Evolutionary conservation across 352 stramenopile genomes (phyloP), one percentile per base, ranked within the genome.

Genomic region (Phytophthora vignae): DNA sequence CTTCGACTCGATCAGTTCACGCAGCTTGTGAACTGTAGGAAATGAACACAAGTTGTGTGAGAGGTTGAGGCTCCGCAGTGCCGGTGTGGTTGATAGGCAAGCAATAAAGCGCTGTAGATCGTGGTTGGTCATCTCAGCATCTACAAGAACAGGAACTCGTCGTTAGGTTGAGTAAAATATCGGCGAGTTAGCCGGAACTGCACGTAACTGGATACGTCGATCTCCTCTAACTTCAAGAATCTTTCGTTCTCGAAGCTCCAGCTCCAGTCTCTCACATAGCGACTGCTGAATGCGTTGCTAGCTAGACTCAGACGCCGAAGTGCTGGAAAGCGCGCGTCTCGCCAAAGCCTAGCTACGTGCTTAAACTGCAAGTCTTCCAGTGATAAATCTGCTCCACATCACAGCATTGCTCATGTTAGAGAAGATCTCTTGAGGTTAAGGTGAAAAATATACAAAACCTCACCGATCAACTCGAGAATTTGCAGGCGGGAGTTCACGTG

Each of bases 191-290:
- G 12, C 21, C 19, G 46, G 36, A 22, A 40, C 29, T 8, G 5
- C 4, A 62, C 63, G 50, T 74, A n/a, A 90, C 83, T 81, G 15
- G 71, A 77, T n/a, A 91, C 67, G 40, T 93, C 62, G 29, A 91
- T 72, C 6, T 38, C 31, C 14, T 68, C 14, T 22, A 91, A 70
- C 1, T 31, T 27, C 8, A 54, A 10, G 49, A 91, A 87, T 46
- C 73, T 73, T n/a, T 88, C 75, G 40, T 85, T 72, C 3, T 59
- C 57, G 52, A 91, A 93, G n/a, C 74, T 78, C 44, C 48, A 72
- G 19, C 63, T 64, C 83, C 78, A 91, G 44, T 91, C 83, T 44
- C 83, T 73, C 62, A 93, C 76, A 65, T 90, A 91, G 15, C 83
- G 76, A 65, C 83, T 90, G 22, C 76, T 85, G 46, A 90, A 93